Base-by-base conservation (phyloP, 345 rosid genomes). In the Salix exigua region DNA sequence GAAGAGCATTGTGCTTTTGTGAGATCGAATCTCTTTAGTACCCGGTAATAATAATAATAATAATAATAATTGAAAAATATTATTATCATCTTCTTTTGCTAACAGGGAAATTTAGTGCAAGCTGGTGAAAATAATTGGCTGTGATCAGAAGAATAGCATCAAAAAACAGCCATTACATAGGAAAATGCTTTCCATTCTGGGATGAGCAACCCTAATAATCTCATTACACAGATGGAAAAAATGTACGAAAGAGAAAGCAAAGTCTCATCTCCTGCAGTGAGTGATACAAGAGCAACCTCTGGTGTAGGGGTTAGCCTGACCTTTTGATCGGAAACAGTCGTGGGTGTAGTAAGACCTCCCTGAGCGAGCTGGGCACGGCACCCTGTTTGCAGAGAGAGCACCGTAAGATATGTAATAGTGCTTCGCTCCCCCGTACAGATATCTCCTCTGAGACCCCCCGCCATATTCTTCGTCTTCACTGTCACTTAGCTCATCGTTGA, bases 231-330 rank as follows among this genome's bases (percentile, higher is more conserved):
- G 14, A 12, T 46, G 50, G 50, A 37, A 38, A 35, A 37, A 67
- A 65, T 65, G 35, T 18, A 9, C 0, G 17, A 66, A 68, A 68
- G 46, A 23, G 35, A 40, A 21, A 21, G 9, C 12, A 28, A 44
- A 64, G 21, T 28, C 44, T 65, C 0, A 80, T 14, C 69, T 44
- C 70, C 80, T 72, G 80, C 83, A 76, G 23, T 46, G 80, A 18
- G 83, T 12, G 60, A 80, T 80, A 23, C 77, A 66, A 60, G 83
- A 71, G 77, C 83, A 76, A 23, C 83, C 83, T 19, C 83, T 72
- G 17, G 35, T 31, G 73, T 80, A 80, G 8, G 80, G 83, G 19
- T 80, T 76, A 21, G 61, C 80, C 17, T 76, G 83, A 1, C 35
- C 26, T 58, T 63, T 66, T 14, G 83, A 61, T 6, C 25, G 35